Percentiles rank a stretch among this genome's conserved stretches.
Conservation (phyloP, 805 yeast genomes). For the Yamadazyma scolyti region DNA sequence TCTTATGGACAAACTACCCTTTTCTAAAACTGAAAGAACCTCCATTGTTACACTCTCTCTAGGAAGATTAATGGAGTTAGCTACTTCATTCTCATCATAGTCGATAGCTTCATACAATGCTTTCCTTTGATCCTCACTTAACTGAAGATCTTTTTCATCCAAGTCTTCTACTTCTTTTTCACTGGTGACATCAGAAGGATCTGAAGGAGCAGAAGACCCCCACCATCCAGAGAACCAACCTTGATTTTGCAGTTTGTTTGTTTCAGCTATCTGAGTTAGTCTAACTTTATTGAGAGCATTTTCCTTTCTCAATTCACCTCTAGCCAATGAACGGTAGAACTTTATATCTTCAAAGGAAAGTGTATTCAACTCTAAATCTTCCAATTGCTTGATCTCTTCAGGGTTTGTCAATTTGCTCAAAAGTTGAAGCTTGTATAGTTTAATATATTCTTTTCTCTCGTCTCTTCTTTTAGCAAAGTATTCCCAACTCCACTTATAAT, state of each 20-base stretch:
- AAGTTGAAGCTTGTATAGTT: slow-evolving; percentile 63
- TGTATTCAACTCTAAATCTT: slow-evolving; percentile 53
- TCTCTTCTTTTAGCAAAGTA: slow-evolving; percentile 68
- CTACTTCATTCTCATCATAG: slow-evolving; percentile 59
- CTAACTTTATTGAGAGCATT: slow-evolving; percentile 18
- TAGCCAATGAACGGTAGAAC: slow-evolving; percentile 79
- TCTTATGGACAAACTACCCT: slow-evolving; percentile 72
- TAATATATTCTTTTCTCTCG: slow-evolving; percentile 63
- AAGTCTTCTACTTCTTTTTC: slow-evolving; percentile 1
- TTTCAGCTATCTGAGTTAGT: slow-evolving; percentile 10
- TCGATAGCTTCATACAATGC: slow-evolving; percentile 94
- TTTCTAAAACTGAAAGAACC: slow-evolving; percentile 61
- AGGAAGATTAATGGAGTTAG: slow-evolving; percentile 62
- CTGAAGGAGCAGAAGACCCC: slow-evolving; percentile 27
- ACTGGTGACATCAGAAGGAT: not conserved
- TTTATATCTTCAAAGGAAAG: slow-evolving; percentile 75
- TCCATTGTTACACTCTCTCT: slow-evolving; percentile 68
- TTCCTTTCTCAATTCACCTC: slow-evolving; percentile 61
- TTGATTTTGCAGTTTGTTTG: slow-evolving; percentile 11
- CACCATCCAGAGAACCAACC: slow-evolving; percentile 79
- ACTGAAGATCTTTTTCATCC: slow-evolving; percentile 23
- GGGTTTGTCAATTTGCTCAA: slow-evolving; percentile 21
- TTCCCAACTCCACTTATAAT: slow-evolving; percentile 88
- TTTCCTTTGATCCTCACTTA: slow-evolving; percentile 83
- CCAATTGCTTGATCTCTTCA: slow-evolving; percentile 37